A percentile compares a stretch with the other conserved stretches of the same genome.
Conservation (phyloP, 345 rosid species). For the Erucastrum elatum region DNA sequence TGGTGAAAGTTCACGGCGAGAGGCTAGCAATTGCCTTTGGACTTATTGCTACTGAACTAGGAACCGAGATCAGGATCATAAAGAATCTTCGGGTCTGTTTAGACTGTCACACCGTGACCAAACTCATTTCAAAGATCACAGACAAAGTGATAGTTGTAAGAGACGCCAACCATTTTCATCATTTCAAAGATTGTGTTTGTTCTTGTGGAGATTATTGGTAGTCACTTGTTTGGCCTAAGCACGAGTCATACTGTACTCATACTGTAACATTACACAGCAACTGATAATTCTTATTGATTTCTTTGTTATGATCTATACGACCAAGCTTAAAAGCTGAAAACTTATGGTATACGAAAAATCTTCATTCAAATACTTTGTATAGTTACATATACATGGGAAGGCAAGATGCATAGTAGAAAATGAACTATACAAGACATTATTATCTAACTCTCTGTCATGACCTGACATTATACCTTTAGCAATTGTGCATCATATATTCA, state of each 20-base stretch:
- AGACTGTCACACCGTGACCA: constrained; percentile 76
- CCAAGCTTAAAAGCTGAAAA: neutral
- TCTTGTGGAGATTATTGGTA: constrained; percentile 88
- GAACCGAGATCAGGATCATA: constrained; percentile 65
- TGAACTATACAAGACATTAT: constrained; percentile 24
- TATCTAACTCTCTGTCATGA: constrained; percentile 9
- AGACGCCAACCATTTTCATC: constrained; percentile 83
- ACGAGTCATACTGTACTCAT: constrained; percentile 3
- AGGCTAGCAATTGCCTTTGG: constrained; percentile 83
- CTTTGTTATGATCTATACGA: constrained; percentile 8
- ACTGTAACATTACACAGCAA: constrained; percentile 24
- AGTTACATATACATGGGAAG: constrained; percentile 22
- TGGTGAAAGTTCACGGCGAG: constrained; percentile 80
- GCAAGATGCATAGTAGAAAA: constrained; percentile 17
- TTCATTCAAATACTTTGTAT: constrained; percentile 13
- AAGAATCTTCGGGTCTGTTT: constrained; percentile 79
- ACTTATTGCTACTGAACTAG: constrained; percentile 62
- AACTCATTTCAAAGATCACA: constrained; percentile 70
- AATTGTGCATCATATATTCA: constrained; percentile 14
- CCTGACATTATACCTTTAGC: neutral
- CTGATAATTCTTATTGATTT: constrained; percentile 13
- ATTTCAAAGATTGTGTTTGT: constrained; percentile 68
- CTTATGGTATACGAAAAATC: neutral
- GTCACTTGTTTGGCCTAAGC: constrained; percentile 6
- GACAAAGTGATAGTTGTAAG: constrained; percentile 68